These are phyloP conservation scores for Pythium scleroteichum DNA, from an alignment of 352 stramenopile species.

Conservation along the genomic window DNA sequence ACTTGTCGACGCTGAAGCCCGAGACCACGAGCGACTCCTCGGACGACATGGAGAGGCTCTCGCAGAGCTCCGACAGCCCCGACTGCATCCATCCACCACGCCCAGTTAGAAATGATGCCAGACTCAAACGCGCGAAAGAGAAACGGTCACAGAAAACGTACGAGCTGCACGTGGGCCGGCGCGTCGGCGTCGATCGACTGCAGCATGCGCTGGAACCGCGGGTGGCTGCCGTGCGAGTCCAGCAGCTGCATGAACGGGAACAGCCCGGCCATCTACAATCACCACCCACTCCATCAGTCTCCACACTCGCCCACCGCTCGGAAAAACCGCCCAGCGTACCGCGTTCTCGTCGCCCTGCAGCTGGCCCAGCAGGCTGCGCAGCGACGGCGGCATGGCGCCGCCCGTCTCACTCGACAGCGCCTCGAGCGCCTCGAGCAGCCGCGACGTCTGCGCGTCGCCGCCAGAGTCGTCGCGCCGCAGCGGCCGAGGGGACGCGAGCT, in stretches of 20 bases:
- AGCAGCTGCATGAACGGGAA: constrained; percentile 64
- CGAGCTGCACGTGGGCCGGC: constrained; percentile 43
- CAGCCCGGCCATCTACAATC: constrained; percentile 37
- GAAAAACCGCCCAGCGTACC: too few species aligned
- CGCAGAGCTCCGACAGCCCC: constrained; percentile 57
- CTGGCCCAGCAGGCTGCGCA: constrained; percentile 36
- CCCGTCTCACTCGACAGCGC: constrained; percentile 43
- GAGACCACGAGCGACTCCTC: constrained; percentile 70
- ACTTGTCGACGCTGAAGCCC: constrained; percentile 61
- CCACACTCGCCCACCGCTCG: too few species aligned
- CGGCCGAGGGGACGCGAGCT: constrained; percentile 3
- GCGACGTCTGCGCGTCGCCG: constrained; percentile 21
- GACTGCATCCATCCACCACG: constrained; percentile 24
- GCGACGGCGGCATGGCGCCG: constrained; percentile 39
- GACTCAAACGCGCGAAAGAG: too few species aligned
- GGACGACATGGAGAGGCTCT: constrained; percentile 69
- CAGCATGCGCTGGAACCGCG: constrained; percentile 49
- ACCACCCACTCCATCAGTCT: background rate
- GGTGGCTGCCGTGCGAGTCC: constrained; percentile 25
- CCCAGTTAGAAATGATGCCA: background rate
- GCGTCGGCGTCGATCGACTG: constrained; percentile 37
- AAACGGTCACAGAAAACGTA: constrained; percentile 17
- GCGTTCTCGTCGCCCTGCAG: constrained; percentile 23
- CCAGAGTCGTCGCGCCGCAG: constrained; percentile 13
- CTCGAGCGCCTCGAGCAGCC: constrained; percentile 59